Percentiles rank a stretch among this genome's conserved stretches.
Evolutionary conservation across 495 filamentous ascomycete species (phyloP).

Genomic region (Aspergillus avenaceus): DNA sequence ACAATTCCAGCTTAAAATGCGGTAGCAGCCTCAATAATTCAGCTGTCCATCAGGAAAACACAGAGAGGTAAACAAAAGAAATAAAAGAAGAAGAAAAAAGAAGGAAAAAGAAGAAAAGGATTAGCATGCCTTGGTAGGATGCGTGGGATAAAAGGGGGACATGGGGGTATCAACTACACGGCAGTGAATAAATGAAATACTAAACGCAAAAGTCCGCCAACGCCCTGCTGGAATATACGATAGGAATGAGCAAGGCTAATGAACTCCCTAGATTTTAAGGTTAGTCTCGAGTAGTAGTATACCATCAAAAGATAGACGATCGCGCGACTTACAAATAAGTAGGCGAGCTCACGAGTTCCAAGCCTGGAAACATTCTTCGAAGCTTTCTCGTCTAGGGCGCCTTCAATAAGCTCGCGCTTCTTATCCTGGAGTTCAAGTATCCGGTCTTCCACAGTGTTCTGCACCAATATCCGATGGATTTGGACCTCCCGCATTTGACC

Average conservation of each 20-base stretch:
- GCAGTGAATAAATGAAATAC: not conserved
- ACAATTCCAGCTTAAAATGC: not conserved
- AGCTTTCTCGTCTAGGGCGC: constrained; percentile 78
- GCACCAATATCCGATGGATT: constrained; percentile 75
- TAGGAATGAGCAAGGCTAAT: not conserved
- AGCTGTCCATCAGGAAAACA: not conserved
- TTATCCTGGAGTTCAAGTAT: constrained; percentile 81
- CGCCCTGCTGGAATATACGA: constrained; percentile 4
- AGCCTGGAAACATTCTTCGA: constrained; percentile 60
- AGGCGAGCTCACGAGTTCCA: constrained; percentile 59
- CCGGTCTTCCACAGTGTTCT: constrained; percentile 83
- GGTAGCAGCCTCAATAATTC: not conserved
- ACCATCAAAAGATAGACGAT: not conserved
- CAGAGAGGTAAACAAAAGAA: not conserved
- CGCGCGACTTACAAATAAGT: constrained; percentile 62
- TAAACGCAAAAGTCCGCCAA: constrained; percentile 8
- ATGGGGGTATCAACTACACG: not conserved
- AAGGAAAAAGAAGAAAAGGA: not conserved
- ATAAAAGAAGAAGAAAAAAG: not conserved
- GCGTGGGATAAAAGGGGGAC: not conserved
- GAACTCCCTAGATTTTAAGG: constrained; percentile 5
- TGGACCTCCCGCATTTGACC: constrained; percentile 72
- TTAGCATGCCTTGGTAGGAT: too few species aligned
- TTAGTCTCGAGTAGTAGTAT: not conserved
- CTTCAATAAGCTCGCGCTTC: constrained; percentile 74